Percentiles rank a stretch among this genome's conserved stretches.
phyloP scores from a whole-genome alignment of 1,284 basidiomycete species.

The Papiliotrema nemorosa region DNA sequence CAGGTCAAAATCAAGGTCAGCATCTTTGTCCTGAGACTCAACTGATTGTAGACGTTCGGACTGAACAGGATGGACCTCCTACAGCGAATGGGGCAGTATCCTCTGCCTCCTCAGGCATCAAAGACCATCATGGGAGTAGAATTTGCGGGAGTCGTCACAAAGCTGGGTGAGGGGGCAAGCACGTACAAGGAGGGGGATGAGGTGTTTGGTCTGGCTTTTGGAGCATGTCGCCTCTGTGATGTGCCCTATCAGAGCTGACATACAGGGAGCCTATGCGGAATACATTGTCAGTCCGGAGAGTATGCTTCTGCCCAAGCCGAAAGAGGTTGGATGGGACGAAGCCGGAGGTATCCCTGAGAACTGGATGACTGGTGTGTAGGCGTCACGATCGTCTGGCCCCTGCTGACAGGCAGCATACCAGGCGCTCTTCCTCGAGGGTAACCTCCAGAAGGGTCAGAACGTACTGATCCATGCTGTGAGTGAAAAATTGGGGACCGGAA shows the following conservation, averaged over 20 bases:
- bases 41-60: conserved; percentile 61
- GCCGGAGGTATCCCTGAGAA: conserved; percentile 83
- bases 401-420: conserved; percentile 63
- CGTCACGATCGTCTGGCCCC: background rate
- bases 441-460: conserved; percentile 66
- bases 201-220: conserved; percentile 75
- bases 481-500: background rate
- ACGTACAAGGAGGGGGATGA: conserved; percentile 73
- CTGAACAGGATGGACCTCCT: conserved; percentile 82
- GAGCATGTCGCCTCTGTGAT: conserved; percentile 51
- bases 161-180: conserved; percentile 57
- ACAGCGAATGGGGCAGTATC: conserved; percentile 71
- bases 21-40: background rate
- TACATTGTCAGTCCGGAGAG: conserved; percentile 68
- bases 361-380: conserved; percentile 69
- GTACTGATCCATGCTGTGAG: conserved; percentile 79
- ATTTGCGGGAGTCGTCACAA: conserved; percentile 71
- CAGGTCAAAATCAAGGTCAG: conserved; percentile 62
- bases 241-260: conserved; percentile 1
- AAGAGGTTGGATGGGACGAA: conserved; percentile 71
- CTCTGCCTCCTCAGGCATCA: conserved; percentile 71
- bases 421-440: conserved; percentile 67
- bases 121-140: conserved; percentile 80
- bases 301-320: conserved; percentile 73
- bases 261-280: conserved; percentile 84